Conservation (phyloP, 441 rosid species). For the Brassica hybrid region DNA sequence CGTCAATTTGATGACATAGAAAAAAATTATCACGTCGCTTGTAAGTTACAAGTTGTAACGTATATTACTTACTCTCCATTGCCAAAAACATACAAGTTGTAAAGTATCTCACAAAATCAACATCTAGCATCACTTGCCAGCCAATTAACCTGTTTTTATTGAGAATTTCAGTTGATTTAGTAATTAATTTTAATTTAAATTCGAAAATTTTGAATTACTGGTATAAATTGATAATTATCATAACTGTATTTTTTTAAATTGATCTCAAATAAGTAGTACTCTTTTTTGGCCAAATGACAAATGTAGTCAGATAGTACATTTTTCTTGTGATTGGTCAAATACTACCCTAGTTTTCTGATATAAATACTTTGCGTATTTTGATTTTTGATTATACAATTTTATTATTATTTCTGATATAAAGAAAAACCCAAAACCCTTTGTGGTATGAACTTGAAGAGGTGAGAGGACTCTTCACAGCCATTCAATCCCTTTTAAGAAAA, state of each 20-base stretch:
- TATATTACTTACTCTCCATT: background rate
- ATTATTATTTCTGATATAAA: background rate
- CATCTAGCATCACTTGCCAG: background rate
- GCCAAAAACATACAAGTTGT: background rate
- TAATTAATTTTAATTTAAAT: background rate
- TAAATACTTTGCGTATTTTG: background rate
- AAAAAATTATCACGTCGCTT: slow-evolving; percentile 24
- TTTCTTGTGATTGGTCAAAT: background rate
- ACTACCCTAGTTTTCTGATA: background rate
- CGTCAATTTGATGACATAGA: slow-evolving; percentile 25
- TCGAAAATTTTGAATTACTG: background rate
- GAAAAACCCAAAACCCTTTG: background rate
- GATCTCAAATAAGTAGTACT: background rate
- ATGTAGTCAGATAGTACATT: background rate
- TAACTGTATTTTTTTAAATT: background rate
- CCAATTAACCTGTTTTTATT: background rate
- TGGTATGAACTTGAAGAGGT: slow-evolving; percentile 26
- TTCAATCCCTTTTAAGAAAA: slow-evolving; percentile 22
- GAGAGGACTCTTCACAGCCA: slow-evolving; percentile 34
- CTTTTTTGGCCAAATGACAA: background rate
- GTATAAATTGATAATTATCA: background rate
- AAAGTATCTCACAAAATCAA: background rate
- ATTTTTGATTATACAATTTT: background rate
- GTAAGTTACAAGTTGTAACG: slow-evolving; percentile 1
- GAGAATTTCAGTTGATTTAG: background rate